Evolutionary conservation across 345 rosid genomes (phyloP).

Genomic region (Eutrema japonicum): DNA sequence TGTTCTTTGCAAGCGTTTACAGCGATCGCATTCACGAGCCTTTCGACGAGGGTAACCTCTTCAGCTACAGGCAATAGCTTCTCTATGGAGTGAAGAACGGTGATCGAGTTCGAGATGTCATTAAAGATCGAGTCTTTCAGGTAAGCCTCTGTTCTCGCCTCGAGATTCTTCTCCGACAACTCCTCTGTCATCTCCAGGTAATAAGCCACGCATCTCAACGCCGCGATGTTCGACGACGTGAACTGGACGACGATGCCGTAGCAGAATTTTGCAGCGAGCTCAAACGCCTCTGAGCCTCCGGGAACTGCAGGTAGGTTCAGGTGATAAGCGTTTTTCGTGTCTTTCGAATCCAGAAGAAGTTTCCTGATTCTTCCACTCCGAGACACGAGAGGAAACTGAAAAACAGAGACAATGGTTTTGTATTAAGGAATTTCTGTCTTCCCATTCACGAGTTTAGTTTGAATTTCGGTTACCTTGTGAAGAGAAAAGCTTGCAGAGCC

Average conservation of each 20-base stretch:
- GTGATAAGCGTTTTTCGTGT: slow-evolving; percentile 58
- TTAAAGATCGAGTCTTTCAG: slow-evolving; percentile 67
- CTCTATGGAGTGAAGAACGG: slow-evolving; percentile 75
- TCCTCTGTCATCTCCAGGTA: slow-evolving; percentile 97
- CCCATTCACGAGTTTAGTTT: not conserved
- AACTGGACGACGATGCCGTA: slow-evolving; percentile 78
- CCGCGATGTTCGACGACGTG: slow-evolving; percentile 67
- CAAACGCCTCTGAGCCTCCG: slow-evolving; percentile 93
- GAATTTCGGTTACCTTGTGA: slow-evolving; percentile 64
- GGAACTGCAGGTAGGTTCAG: slow-evolving; percentile 65
- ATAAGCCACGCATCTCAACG: slow-evolving; percentile 70
- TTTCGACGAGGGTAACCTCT: slow-evolving; percentile 70
- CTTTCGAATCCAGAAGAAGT: slow-evolving; percentile 68
- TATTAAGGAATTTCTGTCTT: not conserved
- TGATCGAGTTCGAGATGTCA: slow-evolving; percentile 66
- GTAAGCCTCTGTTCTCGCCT: slow-evolving; percentile 68
- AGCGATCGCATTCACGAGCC: slow-evolving; percentile 80
- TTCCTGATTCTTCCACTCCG: slow-evolving; percentile 87
- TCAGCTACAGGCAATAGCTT: slow-evolving; percentile 72
- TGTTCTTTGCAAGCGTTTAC: slow-evolving; percentile 91
- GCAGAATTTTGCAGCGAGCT: slow-evolving; percentile 96
- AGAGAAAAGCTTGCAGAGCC: slow-evolving; percentile 84
- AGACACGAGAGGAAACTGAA: slow-evolving; percentile 89
- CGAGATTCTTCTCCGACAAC: slow-evolving; percentile 76
- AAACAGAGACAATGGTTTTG: slow-evolving; percentile 10